Evolutionary conservation across 2,329 filamentous ascomycete species (phyloP).

Genomic region (Aspergillus pseudoglaucus): DNA sequence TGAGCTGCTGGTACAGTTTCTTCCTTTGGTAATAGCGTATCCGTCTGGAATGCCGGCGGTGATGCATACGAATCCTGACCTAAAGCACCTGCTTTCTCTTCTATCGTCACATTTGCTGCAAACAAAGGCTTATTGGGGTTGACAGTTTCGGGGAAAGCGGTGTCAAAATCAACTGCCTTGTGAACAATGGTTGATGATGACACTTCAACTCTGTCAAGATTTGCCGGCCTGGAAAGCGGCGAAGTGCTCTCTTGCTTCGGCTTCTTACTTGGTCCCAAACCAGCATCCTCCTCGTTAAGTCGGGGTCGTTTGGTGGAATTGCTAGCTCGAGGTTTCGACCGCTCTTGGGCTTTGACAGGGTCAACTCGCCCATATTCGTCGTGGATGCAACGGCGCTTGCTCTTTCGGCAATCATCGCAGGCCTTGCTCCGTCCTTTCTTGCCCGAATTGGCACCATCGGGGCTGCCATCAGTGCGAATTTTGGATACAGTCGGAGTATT

Average conservation of each 20-base stretch:
- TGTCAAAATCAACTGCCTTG: constrained; percentile 1
- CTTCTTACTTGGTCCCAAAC: constrained; percentile 21
- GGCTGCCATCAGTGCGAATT: constrained; percentile 22
- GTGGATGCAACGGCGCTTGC: constrained; percentile 63
- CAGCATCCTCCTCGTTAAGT: constrained; percentile 35
- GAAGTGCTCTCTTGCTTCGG: constrained; percentile 30
- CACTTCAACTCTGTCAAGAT: constrained; percentile 15
- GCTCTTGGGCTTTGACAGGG: constrained; percentile 57
- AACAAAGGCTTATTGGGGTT: constrained; percentile 5
- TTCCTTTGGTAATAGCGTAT: constrained; percentile 26
- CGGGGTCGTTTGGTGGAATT: constrained; percentile 50
- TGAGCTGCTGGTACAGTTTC: constrained; percentile 22
- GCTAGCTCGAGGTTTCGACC: constrained; percentile 53
- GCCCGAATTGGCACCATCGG: constrained; percentile 33
- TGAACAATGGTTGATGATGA: constrained; percentile 10
- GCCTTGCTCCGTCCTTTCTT: constrained; percentile 58
- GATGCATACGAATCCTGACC: constrained; percentile 30
- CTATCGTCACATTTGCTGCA: constrained; percentile 9
- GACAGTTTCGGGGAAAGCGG: constrained; percentile 1
- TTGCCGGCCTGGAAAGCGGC: constrained; percentile 16
- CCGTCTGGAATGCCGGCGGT: constrained; percentile 30
- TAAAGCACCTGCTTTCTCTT: constrained; percentile 14
- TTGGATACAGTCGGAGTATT: constrained; percentile 20
- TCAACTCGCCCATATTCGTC: constrained; percentile 60
- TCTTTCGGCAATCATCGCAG: constrained; percentile 60